Base-by-base conservation (phyloP, 306 rosid genomes). In the Lathyrus aphaca region DNA sequence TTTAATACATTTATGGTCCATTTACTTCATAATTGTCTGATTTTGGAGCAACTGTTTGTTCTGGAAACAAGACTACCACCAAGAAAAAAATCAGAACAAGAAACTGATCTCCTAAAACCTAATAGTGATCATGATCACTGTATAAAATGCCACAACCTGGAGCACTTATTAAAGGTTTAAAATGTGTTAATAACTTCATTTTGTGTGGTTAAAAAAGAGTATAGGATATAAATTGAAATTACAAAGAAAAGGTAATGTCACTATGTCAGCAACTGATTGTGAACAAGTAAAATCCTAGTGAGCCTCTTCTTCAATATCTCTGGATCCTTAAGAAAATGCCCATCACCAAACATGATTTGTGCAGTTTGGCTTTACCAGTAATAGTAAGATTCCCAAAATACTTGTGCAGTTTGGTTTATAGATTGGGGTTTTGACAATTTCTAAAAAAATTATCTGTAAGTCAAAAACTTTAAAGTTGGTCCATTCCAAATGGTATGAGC, bases 91-190 rank as follows among this genome's bases (percentile, higher is more conserved):
- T 13, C 49, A 44, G 8, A 44, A 44, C 49, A 23, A 23, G 21
- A 51, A 35, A 67, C 17, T 49, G 48, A 18, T 50, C 48, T 44
- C 50, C 50, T 44, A 44, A 44, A 44, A 10, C 48, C 61, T 35
- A 44, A 18, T 32, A 30, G 46, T 32, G 59, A 30, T 18, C 30
- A 29, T 45, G 57, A 27, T 46, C 58, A 37, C 18, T 38, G 45
- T 42, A 55, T 69, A 39, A 53, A 12, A 54, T 69, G 54, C 39
- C 42, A 69, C 3, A 11, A 42, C 39, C 73, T 53, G 60, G 51
- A 21, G 51, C 73, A n/a, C 64, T 63, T 39, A 53, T 39, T 0
- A 38, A 38, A 68, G 29, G 38, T 37, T 30, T 30, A 30, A 30
- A 30, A 40, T 15, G 39, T 53, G 64, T 5, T 38, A 51, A 13